Evolutionary conservation across 495 filamentous ascomycete genomes (phyloP), one percentile per base, ranked within the genome.

Genomic region (Talaromyces liani): DNA sequence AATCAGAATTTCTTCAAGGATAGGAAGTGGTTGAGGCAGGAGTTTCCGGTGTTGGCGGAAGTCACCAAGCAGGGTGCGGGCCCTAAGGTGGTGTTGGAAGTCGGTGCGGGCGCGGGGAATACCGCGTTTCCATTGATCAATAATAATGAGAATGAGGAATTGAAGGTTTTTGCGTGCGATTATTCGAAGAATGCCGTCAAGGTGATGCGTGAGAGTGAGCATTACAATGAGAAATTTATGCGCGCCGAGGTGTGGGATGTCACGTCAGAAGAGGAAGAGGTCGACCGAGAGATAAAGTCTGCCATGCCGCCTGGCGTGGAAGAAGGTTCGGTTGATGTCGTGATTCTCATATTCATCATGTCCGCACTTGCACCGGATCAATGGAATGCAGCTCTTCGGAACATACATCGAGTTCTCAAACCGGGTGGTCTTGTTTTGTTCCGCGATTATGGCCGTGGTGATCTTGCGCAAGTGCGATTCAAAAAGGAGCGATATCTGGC

Each of bases 1-100:
- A 89, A 87, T 6, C 82, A 85, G 61, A 97, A 97, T 72, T 98
- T 98, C 79, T 98, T 98, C 87, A 98, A 98, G 76, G 88, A 98
- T 68, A 87, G 94, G 57, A 97, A 97, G 72, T 98, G 94, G 94
- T 76, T 98, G 39, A 86, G 85, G 49, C 92, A 97, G 73, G 94
- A 98, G 73, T 98, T 98, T 64, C 94, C 94, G 0, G 78, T 97
- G 2, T 78, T 98, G 14, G 83, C 80, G 0, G 79, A 87, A 34
- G 80, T 93, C 33, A 90, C 89, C 4, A 77, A 79, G 60, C 79
- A 83, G 61, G 83, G 81, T 31, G 83, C 85, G 0, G 88, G 87
- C 1, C 80, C 77, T 5, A 74, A 82, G 60, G 83, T 83, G 16
- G 77, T 98, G 39, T 80, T 98, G 59, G 95, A 98, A 71, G 88